A percentile compares a stretch with the other conserved stretches of the same genome.
Conservation (phyloP, 306 rosid genomes). For the Quercus rubra region DNA sequence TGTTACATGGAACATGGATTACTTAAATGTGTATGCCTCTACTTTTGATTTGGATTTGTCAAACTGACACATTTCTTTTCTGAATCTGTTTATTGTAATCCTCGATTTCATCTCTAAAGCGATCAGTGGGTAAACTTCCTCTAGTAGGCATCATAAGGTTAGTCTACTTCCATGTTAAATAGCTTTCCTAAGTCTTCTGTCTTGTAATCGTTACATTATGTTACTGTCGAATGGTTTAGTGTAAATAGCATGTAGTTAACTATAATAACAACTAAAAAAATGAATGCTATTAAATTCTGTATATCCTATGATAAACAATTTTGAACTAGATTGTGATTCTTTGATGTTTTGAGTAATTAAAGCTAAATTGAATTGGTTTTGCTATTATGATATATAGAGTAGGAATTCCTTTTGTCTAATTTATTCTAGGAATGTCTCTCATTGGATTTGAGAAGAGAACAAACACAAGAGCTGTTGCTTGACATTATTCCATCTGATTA, state of each 20-base stretch:
- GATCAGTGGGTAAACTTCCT: constrained; percentile 91
- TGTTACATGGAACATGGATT: neutral
- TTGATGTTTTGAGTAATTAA: neutral
- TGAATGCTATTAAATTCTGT: neutral
- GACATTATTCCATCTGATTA: neutral
- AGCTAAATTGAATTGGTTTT: neutral
- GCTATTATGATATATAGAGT: neutral
- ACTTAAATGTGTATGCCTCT: neutral
- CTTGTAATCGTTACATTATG: neutral
- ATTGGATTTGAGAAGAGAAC: neutral
- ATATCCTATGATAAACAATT: neutral
- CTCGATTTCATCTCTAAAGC: constrained; percentile 59
- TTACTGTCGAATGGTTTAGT: neutral
- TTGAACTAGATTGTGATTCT: neutral
- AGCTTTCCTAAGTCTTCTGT: constrained; percentile 9
- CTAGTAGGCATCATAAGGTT: constrained; percentile 92
- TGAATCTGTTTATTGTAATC: constrained; percentile 19
- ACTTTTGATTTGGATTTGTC: constrained; percentile 10
- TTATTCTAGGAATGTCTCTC: neutral
- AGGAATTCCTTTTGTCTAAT: neutral
- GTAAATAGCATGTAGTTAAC: neutral
- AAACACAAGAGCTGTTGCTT: neutral
- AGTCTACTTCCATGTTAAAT: constrained; percentile 16
- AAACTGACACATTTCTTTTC: constrained; percentile 34
- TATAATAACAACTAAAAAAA: neutral